Base-by-base conservation (phyloP, 2,329 filamentous ascomycete species). In the Phymatotrichopsis omnivora region DNA sequence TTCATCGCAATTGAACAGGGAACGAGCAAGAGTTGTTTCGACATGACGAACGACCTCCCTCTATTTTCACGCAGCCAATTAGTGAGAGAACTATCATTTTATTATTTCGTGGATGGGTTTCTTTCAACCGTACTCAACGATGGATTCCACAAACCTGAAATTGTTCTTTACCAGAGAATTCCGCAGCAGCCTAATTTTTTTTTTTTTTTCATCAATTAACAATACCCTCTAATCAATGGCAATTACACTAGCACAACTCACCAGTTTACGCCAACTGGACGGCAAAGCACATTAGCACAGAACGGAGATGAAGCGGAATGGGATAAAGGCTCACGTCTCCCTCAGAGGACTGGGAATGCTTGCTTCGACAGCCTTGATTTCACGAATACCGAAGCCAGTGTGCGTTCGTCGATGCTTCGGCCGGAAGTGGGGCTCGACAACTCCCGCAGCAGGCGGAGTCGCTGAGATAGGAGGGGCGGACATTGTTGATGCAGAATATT, bases 331-430 rank as follows among this genome's bases (percentile, higher is more conserved):
- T 30, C 51, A 59, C 57, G 33, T 57, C 29, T 58, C 54, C 51
- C 57, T 51, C 22, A 58, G 53, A 25, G 47, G 49, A 40, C 47
- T 38, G 11, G 56, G 57, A 49, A 59, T 57, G 49, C 56, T 58
- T 14, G 57, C 57, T 71, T 96, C 87, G 37, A 96, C 85, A 59
- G 68, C 81, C 71, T 94, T 95, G 70, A 95, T 95, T 62, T 98
- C 91, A 27, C 76, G 71, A 22, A 86, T 75, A 25, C 86, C 87
- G 62, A 96, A 91, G 7, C 91, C 91, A 7, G 91, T 98, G 56
- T 84, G 83, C n/a, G 89, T 96, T 57, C 91, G 78, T 72, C 85
- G 95, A 70, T 98, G 91, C 69, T 96, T 98, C 34, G 91, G 91
- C 51, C 91, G 75, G 87, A 57, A 52, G 39, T 52, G 53, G 25